Evolutionary conservation across 768 basidiomycete species (phyloP).

Genomic region (Termitomyces sp.): DNA sequence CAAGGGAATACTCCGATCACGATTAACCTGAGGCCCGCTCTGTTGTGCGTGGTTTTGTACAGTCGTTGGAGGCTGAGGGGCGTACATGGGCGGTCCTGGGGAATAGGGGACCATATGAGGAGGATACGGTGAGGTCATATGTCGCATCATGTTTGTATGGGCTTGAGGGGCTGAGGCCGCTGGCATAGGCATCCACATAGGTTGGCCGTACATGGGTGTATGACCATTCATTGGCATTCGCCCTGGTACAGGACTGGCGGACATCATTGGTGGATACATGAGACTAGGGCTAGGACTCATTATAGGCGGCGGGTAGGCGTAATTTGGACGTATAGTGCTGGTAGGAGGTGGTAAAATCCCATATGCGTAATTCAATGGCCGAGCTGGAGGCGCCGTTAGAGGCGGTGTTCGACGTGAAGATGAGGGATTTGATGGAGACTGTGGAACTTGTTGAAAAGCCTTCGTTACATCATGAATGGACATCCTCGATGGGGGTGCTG

Average conservation of each 20-base stretch:
- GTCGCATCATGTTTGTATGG: constrained; percentile 47
- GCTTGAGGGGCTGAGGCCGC: constrained; percentile 40
- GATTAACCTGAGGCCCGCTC: constrained; percentile 28
- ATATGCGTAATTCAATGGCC: constrained; percentile 35
- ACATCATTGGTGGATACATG: constrained; percentile 56
- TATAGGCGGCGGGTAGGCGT: constrained; percentile 65
- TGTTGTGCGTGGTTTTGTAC: constrained; percentile 38
- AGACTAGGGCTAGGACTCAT: constrained; percentile 63
- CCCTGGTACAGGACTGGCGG: constrained; percentile 57
- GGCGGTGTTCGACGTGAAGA: constrained; percentile 39
- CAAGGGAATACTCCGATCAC: constrained; percentile 50
- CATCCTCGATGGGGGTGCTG: constrained; percentile 64
- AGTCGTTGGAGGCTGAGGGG: constrained; percentile 34
- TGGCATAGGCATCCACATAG: constrained; percentile 60
- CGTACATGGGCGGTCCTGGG: constrained; percentile 44
- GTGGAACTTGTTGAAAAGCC: constrained; percentile 82
- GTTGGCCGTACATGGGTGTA: constrained; percentile 51
- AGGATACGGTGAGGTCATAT: constrained; percentile 57
- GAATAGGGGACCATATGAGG: constrained; percentile 62
- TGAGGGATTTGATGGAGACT: constrained; percentile 41
- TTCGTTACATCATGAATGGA: constrained; percentile 78
- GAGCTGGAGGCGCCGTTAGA: constrained; percentile 46
- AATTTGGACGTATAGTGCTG: constrained; percentile 49
- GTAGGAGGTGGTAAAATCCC: constrained; percentile 39
- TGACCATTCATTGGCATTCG: constrained; percentile 61